Base-by-base conservation (phyloP, 208 protist species). In the Leishmania braziliensis region DNA sequence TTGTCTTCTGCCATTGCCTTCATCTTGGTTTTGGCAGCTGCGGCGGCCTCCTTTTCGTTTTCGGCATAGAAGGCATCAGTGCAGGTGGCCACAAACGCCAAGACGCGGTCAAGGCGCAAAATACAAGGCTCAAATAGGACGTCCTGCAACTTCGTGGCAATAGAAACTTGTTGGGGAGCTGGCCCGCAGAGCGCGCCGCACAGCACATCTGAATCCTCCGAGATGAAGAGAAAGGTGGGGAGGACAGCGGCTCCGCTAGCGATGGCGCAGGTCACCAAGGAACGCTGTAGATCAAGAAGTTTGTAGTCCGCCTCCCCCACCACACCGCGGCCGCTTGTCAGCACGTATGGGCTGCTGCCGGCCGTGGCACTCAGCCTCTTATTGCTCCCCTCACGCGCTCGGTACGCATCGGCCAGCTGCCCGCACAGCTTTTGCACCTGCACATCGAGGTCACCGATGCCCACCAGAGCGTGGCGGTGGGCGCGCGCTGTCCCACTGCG, bases 281-380 rank as follows among this genome's bases (percentile, higher is more conserved):
- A 69, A 16, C 94, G 87, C 63, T 97, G 94, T 51, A 96, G 74
- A 70, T 95, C 90, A 2, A 97, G 85, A 43, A 97, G 83, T 83
- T 97, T 97, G 89, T 96, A 97, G 70, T 97, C 94, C 26, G 90
- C 94, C 78, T 97, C 94, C n/a, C 94, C 94, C 3, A 90, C 90
- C 29, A 97, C 92, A 9, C 90, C 82, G 2, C 94, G 88, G 18
- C 94, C 94, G 79, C 92, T 96, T 72, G 91, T 89, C 33, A 95
- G 66, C 23, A 97, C 75, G n/a, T 89, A 74, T 23, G 93, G 93
- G 26, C 29, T 46, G 1, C 62, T 53, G 1, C 43, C 33, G 1
- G 26, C 2, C 3, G 20, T 12, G 18, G n/a, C 10, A 5, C 60
- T 53, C 23, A 26, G 0, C 36, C 43, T 18, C 26, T 48, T 9